Base-by-base conservation (phyloP, 148 eudicot genomes). In the Selenicereus undatus region DNA sequence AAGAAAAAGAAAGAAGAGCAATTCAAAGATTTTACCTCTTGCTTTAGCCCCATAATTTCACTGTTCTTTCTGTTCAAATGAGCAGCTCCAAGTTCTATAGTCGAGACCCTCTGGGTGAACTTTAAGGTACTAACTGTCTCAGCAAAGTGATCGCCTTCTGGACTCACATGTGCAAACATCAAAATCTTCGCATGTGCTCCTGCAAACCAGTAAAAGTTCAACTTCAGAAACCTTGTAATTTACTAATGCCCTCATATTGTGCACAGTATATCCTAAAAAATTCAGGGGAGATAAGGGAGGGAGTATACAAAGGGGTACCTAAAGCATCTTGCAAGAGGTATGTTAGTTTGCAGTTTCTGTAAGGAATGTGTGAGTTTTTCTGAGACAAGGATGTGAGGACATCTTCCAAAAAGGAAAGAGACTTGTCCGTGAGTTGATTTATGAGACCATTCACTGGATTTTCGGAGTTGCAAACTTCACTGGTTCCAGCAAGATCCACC, bases 141-240 rank as follows among this genome's bases (percentile, higher is more conserved):
- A 72, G 81, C 88, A 79, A 89, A 88, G 78, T 90, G 84, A 85
- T 90, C 91, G 17, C 81, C 91, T 86, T 96, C 98, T 18, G 98
- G 98, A 78, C 90, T 91, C 80, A 96, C 91, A 85, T 96, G 95
- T 64, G 92, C 97, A 83, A 94, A 82, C 95, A 94, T 91, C 91
- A 96, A 87, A 16, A 91, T 91, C 81, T 96, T 96, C 56, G 95
- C 93, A 82, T 88, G 85, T 77, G 94, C 94, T 78, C 97, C 98
- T 96, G 86, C 16, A 64, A 76, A 66, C 10, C 0, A 66, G 71
- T 26, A 27, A 11, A 16, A 66, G 16, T 66, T 66, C 35, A 3
- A 10, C 71, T 62, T 62, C 27, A n/a, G 4, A 24, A 62, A 11
- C 26, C 24, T n/a, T n/a, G 10, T 62, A 6, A n/a, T 62, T n/a